Evolutionary conservation across 306 rosid genomes (phyloP), one percentile per base, ranked within the genome.

Genomic region (Gillenia trifoliata): DNA sequence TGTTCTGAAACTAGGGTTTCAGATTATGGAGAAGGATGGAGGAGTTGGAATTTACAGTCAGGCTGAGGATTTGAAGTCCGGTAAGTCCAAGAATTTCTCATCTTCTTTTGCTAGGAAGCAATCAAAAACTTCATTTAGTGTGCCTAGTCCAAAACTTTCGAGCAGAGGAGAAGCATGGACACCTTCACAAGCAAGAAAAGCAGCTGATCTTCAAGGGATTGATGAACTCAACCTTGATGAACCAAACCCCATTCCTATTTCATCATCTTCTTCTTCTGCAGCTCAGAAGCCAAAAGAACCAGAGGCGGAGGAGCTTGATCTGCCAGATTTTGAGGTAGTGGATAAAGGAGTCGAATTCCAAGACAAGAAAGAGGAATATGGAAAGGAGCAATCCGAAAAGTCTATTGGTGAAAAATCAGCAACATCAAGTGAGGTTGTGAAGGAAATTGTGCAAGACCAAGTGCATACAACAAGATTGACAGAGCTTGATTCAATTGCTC

Each of bases 1-100:
- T 29, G 90, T 89, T n/a, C 75, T 95, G 70, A 95, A 95, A 81
- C 81, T 95, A 62, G 98, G 97, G 31, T 92, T 95, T 70, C 99
- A 95, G 81, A 89, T 95, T 63, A 89, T 95, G 98, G 98, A 95
- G 85, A 94, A 92, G 68, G 99, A 95, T 71, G 98, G 96, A 54
- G 93, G 90, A 66, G 64, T 90, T 72, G 96, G 88, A 31, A 90
- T 95, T 60, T 95, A 92, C 50, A 85, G 73, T 55, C 93, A 85
- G 40, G 66, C 34, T 68, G 73, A 83, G 68, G 87, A 85, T 30
- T 22, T 47, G 59, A 90, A 72, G 75, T 68, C 84, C 9, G 80
- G 84, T 29, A 91, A 88, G 76, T 76, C 78, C 13, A 81, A 74
- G 54, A 79, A 25, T 31, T 72, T 85, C 17, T 23, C 89, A 45